These are phyloP conservation scores for Fimicolochytrium jonesii DNA, from an alignment of 192 early-diverging fungal genomes.

Conservation along the genomic window DNA sequence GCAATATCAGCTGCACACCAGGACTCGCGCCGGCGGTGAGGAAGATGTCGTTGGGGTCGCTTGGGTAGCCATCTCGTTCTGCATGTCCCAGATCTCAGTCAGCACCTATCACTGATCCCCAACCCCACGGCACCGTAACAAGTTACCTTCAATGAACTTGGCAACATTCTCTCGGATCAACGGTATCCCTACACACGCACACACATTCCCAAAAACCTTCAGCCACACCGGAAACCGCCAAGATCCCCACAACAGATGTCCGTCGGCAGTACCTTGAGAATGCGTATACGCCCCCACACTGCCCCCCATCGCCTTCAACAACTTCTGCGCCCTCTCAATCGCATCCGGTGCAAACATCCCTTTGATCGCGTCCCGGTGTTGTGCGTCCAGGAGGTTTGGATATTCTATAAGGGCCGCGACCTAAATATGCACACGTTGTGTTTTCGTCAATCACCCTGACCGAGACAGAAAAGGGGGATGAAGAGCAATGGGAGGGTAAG, in stretches of 20 bases:
- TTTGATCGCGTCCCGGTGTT: constrained; percentile 44
- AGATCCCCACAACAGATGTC: no score
- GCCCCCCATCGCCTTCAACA: constrained; percentile 65
- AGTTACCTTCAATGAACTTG: constrained; percentile 72
- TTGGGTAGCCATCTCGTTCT: constrained; percentile 86
- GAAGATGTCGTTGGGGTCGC: constrained; percentile 81
- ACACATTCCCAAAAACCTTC: no score
- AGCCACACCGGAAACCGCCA: no score
- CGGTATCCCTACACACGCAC: constrained; percentile 57
- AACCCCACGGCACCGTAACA: no score
- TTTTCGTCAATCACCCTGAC: no score
- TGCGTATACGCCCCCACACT: constrained; percentile 90
- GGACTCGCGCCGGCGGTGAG: constrained; percentile 90
- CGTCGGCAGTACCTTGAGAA: constrained; percentile 85
- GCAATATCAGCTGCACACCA: constrained; percentile 89
- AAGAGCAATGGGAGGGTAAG: no score
- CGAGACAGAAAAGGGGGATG: no score
- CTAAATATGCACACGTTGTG: no score
- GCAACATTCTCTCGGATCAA: constrained; percentile 83
- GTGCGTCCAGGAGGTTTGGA: constrained; percentile 61
- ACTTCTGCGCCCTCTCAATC: constrained; percentile 73
- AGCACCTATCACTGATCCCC: no score
- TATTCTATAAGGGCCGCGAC: constrained; percentile 87
- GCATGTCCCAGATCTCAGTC: no score
- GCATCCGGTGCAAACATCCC: constrained; percentile 81